A percentile compares a stretch with the other conserved stretches of the same genome.
These are phyloP conservation scores for Mucor piriformis DNA, from an alignment of 371 early-diverging fungal species.

Conservation along the genomic window DNA sequence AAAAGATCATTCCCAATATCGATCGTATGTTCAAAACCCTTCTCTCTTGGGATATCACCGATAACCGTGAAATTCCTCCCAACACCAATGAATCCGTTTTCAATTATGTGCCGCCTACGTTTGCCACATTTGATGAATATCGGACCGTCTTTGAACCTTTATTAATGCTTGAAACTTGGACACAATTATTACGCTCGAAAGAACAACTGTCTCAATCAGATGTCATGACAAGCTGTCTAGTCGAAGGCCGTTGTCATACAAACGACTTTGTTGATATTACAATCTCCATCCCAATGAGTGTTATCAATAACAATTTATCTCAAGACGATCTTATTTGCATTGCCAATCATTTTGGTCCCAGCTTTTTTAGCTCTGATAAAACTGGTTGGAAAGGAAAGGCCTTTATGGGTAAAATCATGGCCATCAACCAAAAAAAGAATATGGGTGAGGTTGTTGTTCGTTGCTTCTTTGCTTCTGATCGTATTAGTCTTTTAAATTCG, in stretches of 20 bases:
- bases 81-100: slow-evolving; percentile 25
- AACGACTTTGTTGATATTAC: slow-evolving; percentile 80
- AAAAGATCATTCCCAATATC: slow-evolving; percentile 55
- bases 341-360: slow-evolving; percentile 50
- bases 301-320: slow-evolving; percentile 21
- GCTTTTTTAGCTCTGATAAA: slow-evolving; percentile 32
- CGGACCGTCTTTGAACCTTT: slow-evolving; percentile 77
- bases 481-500: slow-evolving; percentile 47
- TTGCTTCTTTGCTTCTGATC: slow-evolving; percentile 47
- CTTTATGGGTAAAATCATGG: slow-evolving; percentile 67
- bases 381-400: slow-evolving; percentile 35
- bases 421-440: slow-evolving; percentile 46
- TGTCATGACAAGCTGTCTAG: slow-evolving; percentile 46
- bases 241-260: slow-evolving; percentile 62
- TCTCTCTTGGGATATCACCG: slow-evolving; percentile 58
- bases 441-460: slow-evolving; percentile 51
- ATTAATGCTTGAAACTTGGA: slow-evolving; percentile 84
- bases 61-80: slow-evolving; percentile 51
- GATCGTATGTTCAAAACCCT: slow-evolving; percentile 51
- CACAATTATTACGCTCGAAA: slow-evolving; percentile 72
- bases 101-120: slow-evolving; percentile 59
- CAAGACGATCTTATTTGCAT: slow-evolving; percentile 53
- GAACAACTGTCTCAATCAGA: slow-evolving; percentile 63
- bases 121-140: slow-evolving; percentile 67
- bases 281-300: slow-evolving; percentile 43